phyloP scores from a whole-genome alignment of 495 filamentous ascomycete species.

The Margaritispora aquatica region DNA sequence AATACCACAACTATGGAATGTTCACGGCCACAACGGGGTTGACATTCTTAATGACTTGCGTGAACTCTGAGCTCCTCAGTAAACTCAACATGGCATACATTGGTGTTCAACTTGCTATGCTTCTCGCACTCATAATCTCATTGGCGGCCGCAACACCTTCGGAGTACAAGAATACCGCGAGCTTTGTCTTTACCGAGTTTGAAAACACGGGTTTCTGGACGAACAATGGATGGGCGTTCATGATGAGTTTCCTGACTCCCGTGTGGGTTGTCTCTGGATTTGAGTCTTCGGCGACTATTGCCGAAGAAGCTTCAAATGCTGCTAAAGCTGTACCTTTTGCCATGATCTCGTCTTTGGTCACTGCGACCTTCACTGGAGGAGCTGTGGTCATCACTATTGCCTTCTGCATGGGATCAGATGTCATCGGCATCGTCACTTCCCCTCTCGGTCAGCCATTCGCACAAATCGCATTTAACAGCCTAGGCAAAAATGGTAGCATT shows the following conservation, averaged over 20 bases:
- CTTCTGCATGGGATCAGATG: constrained; percentile 20
- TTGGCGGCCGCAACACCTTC: constrained; percentile 14
- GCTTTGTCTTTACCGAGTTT: constrained; percentile 18
- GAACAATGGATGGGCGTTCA: constrained; percentile 21
- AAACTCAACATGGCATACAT: constrained; percentile 15
- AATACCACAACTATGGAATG: constrained; percentile 20
- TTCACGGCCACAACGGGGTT: constrained; percentile 15
- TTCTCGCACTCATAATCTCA: constrained; percentile 15
- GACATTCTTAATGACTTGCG: constrained; percentile 20
- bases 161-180: constrained; percentile 12
- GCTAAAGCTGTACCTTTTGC: constrained; percentile 19
- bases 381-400: constrained; percentile 21
- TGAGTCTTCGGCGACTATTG: constrained; percentile 17
- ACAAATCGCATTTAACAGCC: constrained; percentile 17
- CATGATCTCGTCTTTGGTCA: constrained; percentile 15
- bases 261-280: constrained; percentile 22
- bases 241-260: constrained; percentile 17
- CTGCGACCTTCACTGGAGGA: constrained; percentile 11
- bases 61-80: constrained; percentile 3
- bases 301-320: constrained; percentile 16
- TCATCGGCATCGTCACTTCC: constrained; percentile 7
- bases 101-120: constrained; percentile 15
- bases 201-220: constrained; percentile 18
- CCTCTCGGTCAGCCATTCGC: constrained; percentile 15
- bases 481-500: constrained; percentile 15